Evolutionary conservation across 2,329 filamentous ascomycete genomes (phyloP).

Genomic region (Apiospora rasikravindrae): DNA sequence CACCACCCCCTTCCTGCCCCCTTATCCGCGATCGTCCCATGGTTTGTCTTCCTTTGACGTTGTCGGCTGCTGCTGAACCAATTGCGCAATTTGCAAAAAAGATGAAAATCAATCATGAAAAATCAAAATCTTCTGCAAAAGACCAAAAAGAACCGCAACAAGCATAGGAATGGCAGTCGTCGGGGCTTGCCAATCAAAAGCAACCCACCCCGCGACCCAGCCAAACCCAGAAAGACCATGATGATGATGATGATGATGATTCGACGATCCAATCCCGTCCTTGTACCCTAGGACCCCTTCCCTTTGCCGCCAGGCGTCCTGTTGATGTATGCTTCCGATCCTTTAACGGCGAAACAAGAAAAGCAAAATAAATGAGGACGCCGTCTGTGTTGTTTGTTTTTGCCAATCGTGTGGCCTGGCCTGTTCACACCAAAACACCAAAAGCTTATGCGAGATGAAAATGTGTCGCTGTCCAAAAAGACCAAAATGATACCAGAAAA

Average conservation of each 20-base stretch:
- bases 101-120: too few species aligned
- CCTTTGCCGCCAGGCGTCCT: neutral
- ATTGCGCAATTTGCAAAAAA: neutral
- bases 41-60: neutral
- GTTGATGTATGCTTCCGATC: slow-evolving; percentile 9
- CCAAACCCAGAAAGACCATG: neutral
- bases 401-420: neutral
- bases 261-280: neutral
- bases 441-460: slow-evolving; percentile 5
- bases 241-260: neutral
- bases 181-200: neutral
- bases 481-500: neutral
- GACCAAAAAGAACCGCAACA: neutral
- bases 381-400: neutral
- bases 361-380: neutral
- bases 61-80: slow-evolving; percentile 2
- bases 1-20: neutral
- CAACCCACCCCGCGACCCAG: neutral
- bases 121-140: neutral
- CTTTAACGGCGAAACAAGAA: slow-evolving; percentile 11
- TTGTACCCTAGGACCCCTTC: neutral
- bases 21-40: neutral
- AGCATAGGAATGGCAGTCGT: slow-evolving; percentile 3
- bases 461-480: neutral
- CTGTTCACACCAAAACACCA: neutral